phyloP scores from a whole-genome alignment of 441 rosid genomes.

The Isatis lusitanica region DNA sequence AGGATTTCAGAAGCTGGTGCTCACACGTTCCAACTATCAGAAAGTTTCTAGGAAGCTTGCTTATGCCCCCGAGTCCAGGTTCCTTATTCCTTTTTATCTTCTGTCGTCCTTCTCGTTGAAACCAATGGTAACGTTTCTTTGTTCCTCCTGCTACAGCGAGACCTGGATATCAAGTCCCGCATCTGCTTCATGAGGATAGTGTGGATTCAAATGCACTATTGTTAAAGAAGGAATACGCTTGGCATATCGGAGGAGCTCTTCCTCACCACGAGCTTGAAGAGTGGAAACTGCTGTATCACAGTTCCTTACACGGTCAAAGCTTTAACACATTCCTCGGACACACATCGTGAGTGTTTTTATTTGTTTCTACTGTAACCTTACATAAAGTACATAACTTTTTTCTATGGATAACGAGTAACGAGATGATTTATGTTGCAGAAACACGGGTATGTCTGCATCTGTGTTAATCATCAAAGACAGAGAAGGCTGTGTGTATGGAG shows the following conservation, averaged over 20 bases:
- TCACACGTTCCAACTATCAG: slow-evolving; percentile 61
- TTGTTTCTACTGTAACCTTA: neutral
- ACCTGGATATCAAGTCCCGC: slow-evolving; percentile 69
- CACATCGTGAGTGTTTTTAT: slow-evolving; percentile 52
- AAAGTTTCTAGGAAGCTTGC: slow-evolving; percentile 84
- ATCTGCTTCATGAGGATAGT: slow-evolving; percentile 46
- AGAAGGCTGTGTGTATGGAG: slow-evolving; percentile 79
- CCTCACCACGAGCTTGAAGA: slow-evolving; percentile 70
- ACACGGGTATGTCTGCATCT: slow-evolving; percentile 55
- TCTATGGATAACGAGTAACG: neutral
- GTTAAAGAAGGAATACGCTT: slow-evolving; percentile 73
- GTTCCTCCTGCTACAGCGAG: slow-evolving; percentile 44
- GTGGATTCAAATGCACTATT: slow-evolving; percentile 49
- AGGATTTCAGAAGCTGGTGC: slow-evolving; percentile 78
- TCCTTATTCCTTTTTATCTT: neutral
- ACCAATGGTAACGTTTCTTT: neutral
- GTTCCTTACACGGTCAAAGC: slow-evolving; percentile 72
- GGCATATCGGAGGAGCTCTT: slow-evolving; percentile 94
- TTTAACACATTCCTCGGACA: slow-evolving; percentile 83
- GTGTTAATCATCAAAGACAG: slow-evolving; percentile 72
- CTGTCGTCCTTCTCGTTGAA: neutral
- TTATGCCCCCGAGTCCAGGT: slow-evolving; percentile 70
- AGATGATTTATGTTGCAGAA: slow-evolving; percentile 46
- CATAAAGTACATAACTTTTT: neutral
- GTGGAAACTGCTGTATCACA: slow-evolving; percentile 88